Evolutionary conservation across 2,329 filamentous ascomycete genomes (phyloP), one percentile per base, ranked within the genome.

Genomic region (Talaromyces sp.): DNA sequence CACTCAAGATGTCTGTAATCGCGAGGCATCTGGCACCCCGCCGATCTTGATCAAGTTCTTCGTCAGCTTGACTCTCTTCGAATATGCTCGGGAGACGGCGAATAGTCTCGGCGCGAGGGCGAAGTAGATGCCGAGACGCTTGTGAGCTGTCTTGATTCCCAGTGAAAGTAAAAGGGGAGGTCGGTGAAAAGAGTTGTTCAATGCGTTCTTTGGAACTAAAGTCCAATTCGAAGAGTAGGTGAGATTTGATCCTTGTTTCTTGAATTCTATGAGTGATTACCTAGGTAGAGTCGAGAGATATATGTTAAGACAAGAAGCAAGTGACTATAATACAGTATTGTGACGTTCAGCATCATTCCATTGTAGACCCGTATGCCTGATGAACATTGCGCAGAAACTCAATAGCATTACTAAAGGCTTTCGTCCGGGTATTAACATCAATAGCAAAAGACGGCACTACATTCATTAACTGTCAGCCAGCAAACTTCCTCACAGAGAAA

Each of bases 131-230:
- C 13, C 70, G 67, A 37, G 61, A 58, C 37, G 61, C 62, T 57
- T 64, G 61, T 35, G 67, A 74, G 9, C 78, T 77, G 6, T 80
- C 80, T 58, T 52, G 37, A 35, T 52, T 58, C 5, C 37, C 51
- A 8, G 59, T 51, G 37, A 60, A 55, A 25, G 54, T 56, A 21
- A 60, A 60, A 28, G 59, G 59, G 19, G 59, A 60, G 5, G 55
- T 55, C 3, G 59, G 56, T 3, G 77, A 80, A 65, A 85, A 84
- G 3, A 85, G 72, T 58, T 79, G 77, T 45, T 81, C 75, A 35
- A 85, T 74, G 54, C 79, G 76, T 71, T 64, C 78, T 53, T 78
- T 75, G 28, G 77, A 77, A 61, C 76, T 77, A 60, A 83, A 78
- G 54, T 83, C 81, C n/a, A n/a, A n/a, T n/a, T n/a, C n/a, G n/a